These are phyloP conservation scores for Saccharomycopsis vini DNA, from an alignment of 805 yeast species.

Conservation along the genomic window DNA sequence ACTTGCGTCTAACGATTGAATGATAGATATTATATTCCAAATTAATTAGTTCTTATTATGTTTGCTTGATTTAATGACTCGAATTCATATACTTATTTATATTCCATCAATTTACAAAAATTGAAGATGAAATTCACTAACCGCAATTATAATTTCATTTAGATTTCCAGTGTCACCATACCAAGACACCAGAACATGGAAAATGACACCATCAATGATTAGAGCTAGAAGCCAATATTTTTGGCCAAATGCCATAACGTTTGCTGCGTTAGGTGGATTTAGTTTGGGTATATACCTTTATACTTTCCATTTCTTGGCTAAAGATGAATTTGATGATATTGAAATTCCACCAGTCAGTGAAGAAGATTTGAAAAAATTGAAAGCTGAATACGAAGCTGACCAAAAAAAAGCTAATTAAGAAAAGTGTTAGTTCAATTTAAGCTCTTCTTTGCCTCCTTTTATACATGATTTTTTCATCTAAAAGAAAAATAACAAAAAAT, in stretches of 20 bases:
- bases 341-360: conserved; percentile 91
- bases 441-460: too few relatives aligned
- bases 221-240: conserved; percentile 86
- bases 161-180: conserved; percentile 30
- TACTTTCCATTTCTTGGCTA: conserved; percentile 57
- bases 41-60: too few relatives aligned
- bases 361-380: conserved; percentile 62
- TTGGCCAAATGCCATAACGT: conserved; percentile 60
- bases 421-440: too few relatives aligned
- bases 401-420: conserved; percentile 19
- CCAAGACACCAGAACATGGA: conserved; percentile 61
- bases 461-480: too few relatives aligned
- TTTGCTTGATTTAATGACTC: too few relatives aligned
- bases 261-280: conserved; percentile 50
- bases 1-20: too few relatives aligned
- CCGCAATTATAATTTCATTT: neutral
- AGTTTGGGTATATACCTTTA: conserved; percentile 57
- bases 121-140: too few relatives aligned
- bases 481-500: too few relatives aligned
- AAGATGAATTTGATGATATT: conserved; percentile 82
- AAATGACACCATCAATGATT: conserved; percentile 89
- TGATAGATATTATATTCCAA: too few relatives aligned
- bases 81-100: too few relatives aligned
- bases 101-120: too few relatives aligned
- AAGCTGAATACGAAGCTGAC: conserved; percentile 55